A percentile compares a stretch with the other conserved stretches of the same genome.
phyloP scores from a whole-genome alignment of 192 early-diverging fungal genomes.

The Rhizoclosmatium sp. region DNA sequence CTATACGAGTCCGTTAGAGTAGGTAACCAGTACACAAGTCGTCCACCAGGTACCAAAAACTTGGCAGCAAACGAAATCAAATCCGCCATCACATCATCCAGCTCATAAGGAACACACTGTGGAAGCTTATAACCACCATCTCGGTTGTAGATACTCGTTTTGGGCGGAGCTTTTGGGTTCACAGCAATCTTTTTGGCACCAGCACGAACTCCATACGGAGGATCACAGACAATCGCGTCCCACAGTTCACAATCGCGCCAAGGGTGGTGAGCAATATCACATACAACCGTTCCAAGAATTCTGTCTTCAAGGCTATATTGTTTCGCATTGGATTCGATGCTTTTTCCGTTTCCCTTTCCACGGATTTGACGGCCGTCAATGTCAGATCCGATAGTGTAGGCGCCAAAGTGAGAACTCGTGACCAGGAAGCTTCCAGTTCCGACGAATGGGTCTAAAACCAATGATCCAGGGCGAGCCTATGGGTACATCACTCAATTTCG shows the following conservation, averaged over 20 bases:
- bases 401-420: slow-evolving; percentile 94
- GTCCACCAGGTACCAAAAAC: slow-evolving; percentile 76
- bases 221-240: slow-evolving; percentile 95
- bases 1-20: slow-evolving; percentile 83
- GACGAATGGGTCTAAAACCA: slow-evolving; percentile 96
- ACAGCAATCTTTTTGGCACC: slow-evolving; percentile 92
- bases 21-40: slow-evolving; percentile 97
- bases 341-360: slow-evolving; percentile 67
- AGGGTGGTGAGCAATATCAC: slow-evolving; percentile 87
- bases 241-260: slow-evolving; percentile 67
- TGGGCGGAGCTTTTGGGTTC: slow-evolving; percentile 46
- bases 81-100: slow-evolving; percentile 88
- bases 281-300: slow-evolving; percentile 84
- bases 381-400: slow-evolving; percentile 90
- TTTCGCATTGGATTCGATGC: slow-evolving; percentile 71
- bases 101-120: slow-evolving; percentile 93
- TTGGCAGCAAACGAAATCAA: slow-evolving; percentile 83
- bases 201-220: slow-evolving; percentile 96
- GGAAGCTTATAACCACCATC: slow-evolving; percentile 75
- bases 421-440: slow-evolving; percentile 94
- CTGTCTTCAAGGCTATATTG: slow-evolving; percentile 81
- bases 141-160: slow-evolving; percentile 43
- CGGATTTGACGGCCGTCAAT: slow-evolving; percentile 98
- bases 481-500: not conserved
- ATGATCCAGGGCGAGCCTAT: slow-evolving; percentile 68